A percentile compares a stretch with the other conserved stretches of the same genome.
Conservation (phyloP, 345 rosid genomes). For the Barbarea vulgaris region DNA sequence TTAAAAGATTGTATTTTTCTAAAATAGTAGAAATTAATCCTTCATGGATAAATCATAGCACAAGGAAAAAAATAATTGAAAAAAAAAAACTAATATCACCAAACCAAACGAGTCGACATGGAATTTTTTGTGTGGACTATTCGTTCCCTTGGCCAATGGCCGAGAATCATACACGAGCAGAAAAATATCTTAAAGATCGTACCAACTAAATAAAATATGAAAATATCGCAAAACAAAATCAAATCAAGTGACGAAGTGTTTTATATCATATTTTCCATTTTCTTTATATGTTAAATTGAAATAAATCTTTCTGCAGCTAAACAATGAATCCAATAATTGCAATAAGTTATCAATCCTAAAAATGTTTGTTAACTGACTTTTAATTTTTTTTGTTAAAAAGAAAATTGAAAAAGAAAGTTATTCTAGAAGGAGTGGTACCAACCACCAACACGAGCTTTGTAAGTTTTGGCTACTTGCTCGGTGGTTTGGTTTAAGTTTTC, state of each 20-base stretch:
- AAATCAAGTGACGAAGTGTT: not conserved
- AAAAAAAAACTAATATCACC: too few species aligned
- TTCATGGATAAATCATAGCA: not conserved
- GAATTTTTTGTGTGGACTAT: too few species aligned
- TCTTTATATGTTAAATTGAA: too few species aligned
- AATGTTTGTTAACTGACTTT: too few species aligned
- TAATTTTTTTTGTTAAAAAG: too few species aligned
- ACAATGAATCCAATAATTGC: too few species aligned
- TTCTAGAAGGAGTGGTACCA: not conserved
- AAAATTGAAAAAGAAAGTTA: not conserved
- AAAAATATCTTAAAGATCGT: not conserved
- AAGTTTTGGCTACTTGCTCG: not conserved
- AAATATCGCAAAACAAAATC: not conserved
- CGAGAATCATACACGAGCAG: not conserved
- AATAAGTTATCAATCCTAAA: too few species aligned
- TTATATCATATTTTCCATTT: not conserved
- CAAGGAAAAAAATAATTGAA: not conserved
- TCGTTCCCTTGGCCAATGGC: not conserved
- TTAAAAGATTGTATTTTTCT: too few species aligned
- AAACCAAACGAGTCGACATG: too few species aligned
- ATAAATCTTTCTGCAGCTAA: too few species aligned
- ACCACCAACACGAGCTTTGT: not conserved
- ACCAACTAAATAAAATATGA: not conserved
- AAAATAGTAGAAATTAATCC: not conserved
- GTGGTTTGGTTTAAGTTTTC: not conserved